Conservation (phyloP, 768 basidiomycete genomes). For the Mycena venus region DNA sequence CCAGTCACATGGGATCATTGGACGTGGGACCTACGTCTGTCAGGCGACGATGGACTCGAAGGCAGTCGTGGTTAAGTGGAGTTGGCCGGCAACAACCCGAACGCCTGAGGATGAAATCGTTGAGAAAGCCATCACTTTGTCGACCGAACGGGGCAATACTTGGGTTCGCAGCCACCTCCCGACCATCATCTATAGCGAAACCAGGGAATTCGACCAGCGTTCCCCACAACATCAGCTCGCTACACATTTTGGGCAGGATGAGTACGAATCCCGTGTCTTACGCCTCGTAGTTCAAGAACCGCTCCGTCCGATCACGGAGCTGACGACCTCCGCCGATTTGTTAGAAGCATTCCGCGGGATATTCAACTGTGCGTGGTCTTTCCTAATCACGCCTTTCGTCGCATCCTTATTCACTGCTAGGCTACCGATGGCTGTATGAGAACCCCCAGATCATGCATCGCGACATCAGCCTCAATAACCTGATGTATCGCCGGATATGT, state of each 20-base stretch:
- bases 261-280: too few species aligned
- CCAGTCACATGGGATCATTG: neutral
- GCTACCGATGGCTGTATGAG: slow-evolving; percentile 19
- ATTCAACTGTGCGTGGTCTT: neutral
- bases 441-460: slow-evolving; percentile 33
- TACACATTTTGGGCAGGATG: too few species aligned
- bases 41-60: neutral
- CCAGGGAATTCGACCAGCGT: too few species aligned
- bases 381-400: neutral
- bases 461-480: slow-evolving; percentile 42
- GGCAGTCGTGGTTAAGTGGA: neutral
- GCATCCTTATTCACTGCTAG: neutral
- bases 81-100: neutral
- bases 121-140: too few species aligned
- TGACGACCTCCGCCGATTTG: neutral
- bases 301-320: too few species aligned
- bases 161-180: too few species aligned
- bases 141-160: too few species aligned
- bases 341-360: neutral
- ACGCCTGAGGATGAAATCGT: neutral
- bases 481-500: slow-evolving; percentile 37
- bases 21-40: neutral
- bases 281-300: too few species aligned
- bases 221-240: too few species aligned
- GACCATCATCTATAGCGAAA: too few species aligned